Evolutionary conservation across 352 stramenopile species (phyloP), one percentile per base, ranked within the genome.

Genomic region (Phytophthora fragariaefolia): DNA sequence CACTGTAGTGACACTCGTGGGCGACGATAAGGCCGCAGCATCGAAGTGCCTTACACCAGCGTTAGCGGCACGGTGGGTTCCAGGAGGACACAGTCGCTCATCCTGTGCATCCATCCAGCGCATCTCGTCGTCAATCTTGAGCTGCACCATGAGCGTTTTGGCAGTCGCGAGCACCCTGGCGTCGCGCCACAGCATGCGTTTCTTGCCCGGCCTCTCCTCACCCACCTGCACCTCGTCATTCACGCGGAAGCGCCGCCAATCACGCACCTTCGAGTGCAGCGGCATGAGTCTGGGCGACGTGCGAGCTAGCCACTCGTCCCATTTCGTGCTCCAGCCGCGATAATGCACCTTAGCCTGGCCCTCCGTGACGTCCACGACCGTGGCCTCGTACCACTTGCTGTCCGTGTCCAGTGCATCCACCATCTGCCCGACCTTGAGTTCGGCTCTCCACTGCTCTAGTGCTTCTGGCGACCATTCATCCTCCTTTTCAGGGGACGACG

Each of bases 241-340:
- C 8, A 87, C 73, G 20, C 69, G 55, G 26, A 93, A 88, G 27
- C 64, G 72, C 10, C 85, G 76, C 85, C 85, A 93, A 34, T 92
- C 85, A 2, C 64, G 70, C 18, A 91, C 82, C 43, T 71, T 70
- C 1, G 95, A 98, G 60, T 98, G 85, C 66, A 99, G 96, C 5
- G 93, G 95, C 47, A 94, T 87, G 18, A 99, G 76, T 4, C 96
- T 83, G 10, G 85, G 80, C 8, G 95, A 98, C 58, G 96, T 81
- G 38, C 80, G 87, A 2, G 85, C 57, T 36, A 99, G 85, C 94
- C 95, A 98, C 74, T 99, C 96, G 79, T 99, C 96, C 97, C 97
- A 99, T 50, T 97, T 91, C 15, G 86, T 63, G 5, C 97, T 97
- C 96, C 96, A 99, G 13, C 96, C 96, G 43, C 98, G 97, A 73